Conservation (phyloP, 352 stramenopile species). For the Pythium biforme region DNA sequence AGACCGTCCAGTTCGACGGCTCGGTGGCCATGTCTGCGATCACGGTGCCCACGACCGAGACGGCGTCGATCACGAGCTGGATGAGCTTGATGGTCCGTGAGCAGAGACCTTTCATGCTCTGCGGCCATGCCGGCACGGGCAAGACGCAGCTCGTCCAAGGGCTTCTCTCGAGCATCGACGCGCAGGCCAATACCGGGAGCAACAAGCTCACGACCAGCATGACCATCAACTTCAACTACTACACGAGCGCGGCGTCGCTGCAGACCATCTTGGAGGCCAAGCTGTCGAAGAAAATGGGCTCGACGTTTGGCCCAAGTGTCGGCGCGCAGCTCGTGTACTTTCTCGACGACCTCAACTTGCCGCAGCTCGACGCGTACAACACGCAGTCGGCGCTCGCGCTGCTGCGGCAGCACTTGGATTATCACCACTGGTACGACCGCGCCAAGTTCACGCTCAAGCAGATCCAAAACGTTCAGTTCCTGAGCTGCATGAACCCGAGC, state of each 20-base stretch:
- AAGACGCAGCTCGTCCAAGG: slow-evolving; percentile 94
- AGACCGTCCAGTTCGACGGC: slow-evolving; percentile 70
- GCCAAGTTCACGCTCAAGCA: slow-evolving; percentile 92
- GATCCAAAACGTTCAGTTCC: slow-evolving; percentile 93
- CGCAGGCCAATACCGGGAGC: slow-evolving; percentile 33
- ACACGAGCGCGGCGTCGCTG: slow-evolving; percentile 67
- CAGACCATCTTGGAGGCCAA: slow-evolving; percentile 87
- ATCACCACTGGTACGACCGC: slow-evolving; percentile 94
- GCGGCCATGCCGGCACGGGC: slow-evolving; percentile 89
- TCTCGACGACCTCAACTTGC: slow-evolving; percentile 95
- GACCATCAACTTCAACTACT: slow-evolving; percentile 86
- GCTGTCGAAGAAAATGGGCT: slow-evolving; percentile 87
- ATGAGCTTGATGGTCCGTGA: slow-evolving; percentile 93
- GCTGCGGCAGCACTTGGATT: slow-evolving; percentile 94
- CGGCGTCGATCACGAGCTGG: slow-evolving; percentile 91
- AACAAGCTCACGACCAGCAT: slow-evolving; percentile 50
- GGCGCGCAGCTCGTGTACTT: slow-evolving; percentile 94
- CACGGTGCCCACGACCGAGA: slow-evolving; percentile 93
- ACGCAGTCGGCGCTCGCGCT: slow-evolving; percentile 94
- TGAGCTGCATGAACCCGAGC: slow-evolving; percentile 95
- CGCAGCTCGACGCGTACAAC: slow-evolving; percentile 93
- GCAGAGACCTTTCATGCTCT: slow-evolving; percentile 93
- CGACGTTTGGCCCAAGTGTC: slow-evolving; percentile 72
- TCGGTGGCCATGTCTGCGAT: slow-evolving; percentile 79
- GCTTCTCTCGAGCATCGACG: slow-evolving; percentile 57